A percentile compares a stretch with the other conserved stretches of the same genome.
Evolutionary conservation across 2,329 filamentous ascomycete species (phyloP).

Genomic region (Ophiognomonia clavigignenti-juglandacearum): DNA sequence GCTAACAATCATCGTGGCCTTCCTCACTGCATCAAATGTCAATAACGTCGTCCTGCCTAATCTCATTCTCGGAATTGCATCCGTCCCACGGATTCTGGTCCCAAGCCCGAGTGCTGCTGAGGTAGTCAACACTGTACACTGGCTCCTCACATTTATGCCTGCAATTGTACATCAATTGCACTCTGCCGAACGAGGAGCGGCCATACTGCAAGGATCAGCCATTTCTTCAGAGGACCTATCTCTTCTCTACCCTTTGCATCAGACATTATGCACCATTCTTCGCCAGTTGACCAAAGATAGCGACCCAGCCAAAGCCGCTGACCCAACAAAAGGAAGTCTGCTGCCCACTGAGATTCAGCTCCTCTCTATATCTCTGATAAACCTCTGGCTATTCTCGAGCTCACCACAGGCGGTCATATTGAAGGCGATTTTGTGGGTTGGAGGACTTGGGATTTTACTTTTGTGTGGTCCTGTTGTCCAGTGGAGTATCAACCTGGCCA

Average conservation of each 20-base stretch:
- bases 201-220: not conserved
- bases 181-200: conserved; percentile 21
- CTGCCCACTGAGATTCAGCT: conserved; percentile 84
- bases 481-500: conserved; percentile 80
- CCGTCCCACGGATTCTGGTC: conserved; percentile 68
- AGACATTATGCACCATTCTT: conserved; percentile 67
- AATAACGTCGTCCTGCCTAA: conserved; percentile 67
- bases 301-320: conserved; percentile 7
- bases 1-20: conserved; percentile 70
- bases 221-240: conserved; percentile 25
- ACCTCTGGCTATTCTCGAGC: conserved; percentile 69
- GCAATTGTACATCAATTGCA: conserved; percentile 43
- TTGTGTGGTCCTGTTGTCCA: conserved; percentile 68
- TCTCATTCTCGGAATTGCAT: conserved; percentile 73
- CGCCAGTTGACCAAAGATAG: conserved; percentile 84
- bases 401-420: conserved; percentile 83
- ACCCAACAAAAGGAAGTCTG: conserved; percentile 65
- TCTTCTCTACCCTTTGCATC: conserved; percentile 74
- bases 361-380: conserved; percentile 76
- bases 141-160: conserved; percentile 70
- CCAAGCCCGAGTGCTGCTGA: conserved; percentile 55
- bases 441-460: conserved; percentile 73
- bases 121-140: conserved; percentile 67
- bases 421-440: conserved; percentile 78
- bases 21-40: conserved; percentile 63